These are phyloP conservation scores for Flaveria brownii DNA, from an alignment of 129 eudicot genomes.

Conservation along the genomic window DNA sequence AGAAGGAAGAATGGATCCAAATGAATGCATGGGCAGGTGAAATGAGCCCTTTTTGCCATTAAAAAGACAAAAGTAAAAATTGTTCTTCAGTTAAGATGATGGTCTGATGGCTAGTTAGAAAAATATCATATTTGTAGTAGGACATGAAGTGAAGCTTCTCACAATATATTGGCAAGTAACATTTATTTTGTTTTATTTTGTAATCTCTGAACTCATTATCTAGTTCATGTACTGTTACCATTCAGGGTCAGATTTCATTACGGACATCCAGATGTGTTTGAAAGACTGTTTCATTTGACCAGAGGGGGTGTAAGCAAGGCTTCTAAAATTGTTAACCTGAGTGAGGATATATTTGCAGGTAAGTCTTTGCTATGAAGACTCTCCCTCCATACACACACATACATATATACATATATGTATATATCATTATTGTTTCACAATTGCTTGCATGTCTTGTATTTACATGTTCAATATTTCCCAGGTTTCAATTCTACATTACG, in stretches of 20 bases:
- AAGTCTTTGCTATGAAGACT: constrained; percentile 25
- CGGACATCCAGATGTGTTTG: constrained; percentile 98
- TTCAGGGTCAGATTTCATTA: constrained; percentile 96
- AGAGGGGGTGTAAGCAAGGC: constrained; percentile 99
- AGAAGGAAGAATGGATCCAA: too few species aligned
- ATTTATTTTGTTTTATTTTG: neutral
- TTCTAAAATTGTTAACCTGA: constrained; percentile 81
- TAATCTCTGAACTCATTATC: constrained; percentile 8
- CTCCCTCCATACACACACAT: neutral
- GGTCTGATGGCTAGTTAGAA: neutral
- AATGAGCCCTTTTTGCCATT: neutral
- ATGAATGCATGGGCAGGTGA: too few species aligned
- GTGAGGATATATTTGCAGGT: constrained; percentile 99
- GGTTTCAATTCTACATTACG: constrained; percentile 96
- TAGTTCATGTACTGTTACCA: constrained; percentile 20
- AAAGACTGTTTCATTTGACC: constrained; percentile 87
- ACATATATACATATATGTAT: neutral
- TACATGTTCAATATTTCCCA: constrained; percentile 30
- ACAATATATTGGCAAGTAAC: neutral
- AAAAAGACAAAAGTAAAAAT: neutral
- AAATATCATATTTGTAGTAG: neutral
- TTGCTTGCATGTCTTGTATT: constrained; percentile 13
- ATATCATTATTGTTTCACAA: neutral
- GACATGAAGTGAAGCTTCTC: constrained; percentile 5
- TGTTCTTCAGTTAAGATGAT: neutral